phyloP scores from a whole-genome alignment of 352 stramenopile species.

The Lagenidium giganteum region DNA sequence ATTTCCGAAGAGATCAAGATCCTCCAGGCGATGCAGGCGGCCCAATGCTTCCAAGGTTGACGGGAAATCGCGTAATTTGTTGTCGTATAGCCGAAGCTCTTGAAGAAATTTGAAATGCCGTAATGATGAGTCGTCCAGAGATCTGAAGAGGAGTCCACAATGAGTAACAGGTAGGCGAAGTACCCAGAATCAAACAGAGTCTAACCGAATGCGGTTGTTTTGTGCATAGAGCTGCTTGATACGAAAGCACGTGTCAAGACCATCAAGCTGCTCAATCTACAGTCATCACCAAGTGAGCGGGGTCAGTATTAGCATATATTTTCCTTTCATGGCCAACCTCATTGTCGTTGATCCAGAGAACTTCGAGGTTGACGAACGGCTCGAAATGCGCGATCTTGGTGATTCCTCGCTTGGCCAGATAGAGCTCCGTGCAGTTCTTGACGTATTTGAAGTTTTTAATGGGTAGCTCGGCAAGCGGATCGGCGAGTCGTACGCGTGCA shows the following conservation, averaged over 20 bases:
- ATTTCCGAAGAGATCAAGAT: slow-evolving; percentile 65
- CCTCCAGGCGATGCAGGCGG: slow-evolving; percentile 36
- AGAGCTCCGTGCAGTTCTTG: slow-evolving; percentile 86
- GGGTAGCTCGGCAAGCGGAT: slow-evolving; percentile 75
- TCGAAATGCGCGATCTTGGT: slow-evolving; percentile 81
- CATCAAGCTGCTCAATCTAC: slow-evolving; percentile 55
- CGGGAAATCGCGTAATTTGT: slow-evolving; percentile 48
- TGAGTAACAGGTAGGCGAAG: background rate
- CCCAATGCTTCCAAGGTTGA: slow-evolving; percentile 23
- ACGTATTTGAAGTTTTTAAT: slow-evolving; percentile 90
- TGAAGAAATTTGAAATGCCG: slow-evolving; percentile 63
- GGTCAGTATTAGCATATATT: background rate
- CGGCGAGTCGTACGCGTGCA: slow-evolving; percentile 27
- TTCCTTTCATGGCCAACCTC: slow-evolving; percentile 23
- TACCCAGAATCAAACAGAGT: background rate
- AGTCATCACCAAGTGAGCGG: background rate
- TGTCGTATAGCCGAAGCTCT: slow-evolving; percentile 50
- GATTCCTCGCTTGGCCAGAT: slow-evolving; percentile 75
- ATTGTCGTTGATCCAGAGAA: slow-evolving; percentile 89
- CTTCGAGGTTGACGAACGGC: slow-evolving; percentile 83
- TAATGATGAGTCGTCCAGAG: slow-evolving; percentile 40
- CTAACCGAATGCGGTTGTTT: slow-evolving; percentile 73
- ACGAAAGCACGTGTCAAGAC: slow-evolving; percentile 78
- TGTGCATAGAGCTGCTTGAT: slow-evolving; percentile 88
- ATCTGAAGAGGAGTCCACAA: slow-evolving; percentile 15